Evolutionary conservation across 148 eudicot species (phyloP).

Genomic region (Euryodendron excelsum): DNA sequence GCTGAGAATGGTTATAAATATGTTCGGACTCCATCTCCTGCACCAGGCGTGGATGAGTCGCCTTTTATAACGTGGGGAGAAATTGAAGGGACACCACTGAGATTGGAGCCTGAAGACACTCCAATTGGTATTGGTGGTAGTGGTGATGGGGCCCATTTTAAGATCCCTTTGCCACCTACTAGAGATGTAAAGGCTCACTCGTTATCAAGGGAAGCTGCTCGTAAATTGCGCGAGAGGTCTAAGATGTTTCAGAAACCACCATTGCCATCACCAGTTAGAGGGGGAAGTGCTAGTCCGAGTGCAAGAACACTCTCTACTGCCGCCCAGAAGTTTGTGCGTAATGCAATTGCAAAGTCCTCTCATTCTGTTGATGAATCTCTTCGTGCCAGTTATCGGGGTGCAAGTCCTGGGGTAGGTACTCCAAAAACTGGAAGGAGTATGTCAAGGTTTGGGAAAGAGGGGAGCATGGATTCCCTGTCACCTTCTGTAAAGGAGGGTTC

Average conservation of each 20-base stretch:
- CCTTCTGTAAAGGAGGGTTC: constrained; percentile 79
- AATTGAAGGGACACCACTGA: constrained; percentile 91
- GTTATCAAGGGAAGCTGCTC: constrained; percentile 86
- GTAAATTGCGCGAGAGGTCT: constrained; percentile 77
- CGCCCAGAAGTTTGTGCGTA: constrained; percentile 87
- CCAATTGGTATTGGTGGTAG: constrained; percentile 91
- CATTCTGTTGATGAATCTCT: constrained; percentile 75
- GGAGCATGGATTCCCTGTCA: constrained; percentile 53
- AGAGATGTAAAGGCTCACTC: constrained; percentile 90
- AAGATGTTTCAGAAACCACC: constrained; percentile 83
- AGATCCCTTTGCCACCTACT: constrained; percentile 74
- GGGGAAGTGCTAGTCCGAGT: constrained; percentile 88
- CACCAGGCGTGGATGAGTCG: constrained; percentile 83
- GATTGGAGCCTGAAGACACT: constrained; percentile 87
- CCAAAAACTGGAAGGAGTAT: constrained; percentile 77
- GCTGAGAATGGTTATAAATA: constrained; percentile 77
- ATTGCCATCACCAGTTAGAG: constrained; percentile 72
- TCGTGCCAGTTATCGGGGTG: constrained; percentile 89
- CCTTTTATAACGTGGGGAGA: constrained; percentile 98
- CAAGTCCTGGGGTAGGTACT: constrained; percentile 73
- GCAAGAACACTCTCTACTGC: constrained; percentile 74
- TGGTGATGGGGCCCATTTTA: constrained; percentile 86
- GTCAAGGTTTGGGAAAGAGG: constrained; percentile 69
- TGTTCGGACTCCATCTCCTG: constrained; percentile 89
- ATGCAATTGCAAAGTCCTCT: constrained; percentile 80